Base-by-base conservation (phyloP, 306 rosid species). In the barrel medic (Medicago truncatula) region DNA sequence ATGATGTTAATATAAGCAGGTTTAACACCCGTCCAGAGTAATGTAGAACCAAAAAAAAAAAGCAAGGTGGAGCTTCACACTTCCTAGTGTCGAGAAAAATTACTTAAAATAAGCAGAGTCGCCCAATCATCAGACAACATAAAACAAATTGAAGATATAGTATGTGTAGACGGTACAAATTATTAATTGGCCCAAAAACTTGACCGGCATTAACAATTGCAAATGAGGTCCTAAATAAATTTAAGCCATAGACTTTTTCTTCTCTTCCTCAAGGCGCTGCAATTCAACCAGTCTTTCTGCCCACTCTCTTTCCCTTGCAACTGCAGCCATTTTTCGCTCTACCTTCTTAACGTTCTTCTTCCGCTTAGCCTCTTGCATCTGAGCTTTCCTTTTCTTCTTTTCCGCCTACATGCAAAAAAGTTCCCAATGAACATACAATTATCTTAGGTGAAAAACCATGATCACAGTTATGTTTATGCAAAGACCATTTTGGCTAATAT, bases 271-370 rank as follows among this genome's bases (percentile, higher is more conserved):
- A 4, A 85, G 90, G 74, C 75, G 81, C 85, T 89, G 91, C 89
- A 93, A 84, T 77, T 90, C 87, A 10, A 80, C 85, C 67, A 93
- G 75, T 75, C 93, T 93, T 74, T 74, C 84, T 60, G 89, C 78
- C 96, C 93, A 91, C 11, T 82, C 92, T 66, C 96, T 88, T 38
- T 88, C 92, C 82, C 99, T 89, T 34, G 97, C 99, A 66, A 96
- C 98, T 60, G 93, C 96, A 73, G 98, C 98, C 96, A 96, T 96
- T 81, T 92, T 96, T 2, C 89, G 88, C 83, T 96, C 99, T 52
- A 96, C 91, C 75, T 80, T 88, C 86, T 88, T 74, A 43, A 89
- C 83, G 41, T 66, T 76, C 81, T 92, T 96, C 87, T 83, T 96
- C 81, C 87, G 85, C 9, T 89, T 83, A 66, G 98, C 97, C 86